A percentile compares a stretch with the other conserved stretches of the same genome.
phyloP scores from a whole-genome alignment of 257 asterid genomes.

The Nemophila menziesii region DNA sequence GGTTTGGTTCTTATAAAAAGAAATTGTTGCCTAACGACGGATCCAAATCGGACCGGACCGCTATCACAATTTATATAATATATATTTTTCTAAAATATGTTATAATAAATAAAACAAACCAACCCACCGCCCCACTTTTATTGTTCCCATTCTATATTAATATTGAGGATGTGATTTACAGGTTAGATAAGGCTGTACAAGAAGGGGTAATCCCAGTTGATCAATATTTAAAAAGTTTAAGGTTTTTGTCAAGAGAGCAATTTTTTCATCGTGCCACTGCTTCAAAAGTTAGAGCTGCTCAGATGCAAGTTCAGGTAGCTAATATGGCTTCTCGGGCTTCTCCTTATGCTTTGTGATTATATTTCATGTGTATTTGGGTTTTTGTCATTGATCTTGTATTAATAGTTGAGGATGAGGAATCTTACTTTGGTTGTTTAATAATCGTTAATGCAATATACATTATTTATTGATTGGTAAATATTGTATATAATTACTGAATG shows the following conservation, averaged over 20 bases:
- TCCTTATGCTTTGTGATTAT: conserved; percentile 36
- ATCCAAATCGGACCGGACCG: too few species aligned
- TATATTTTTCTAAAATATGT: too few species aligned
- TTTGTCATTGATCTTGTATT: too few species aligned
- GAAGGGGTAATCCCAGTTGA: conserved; percentile 78
- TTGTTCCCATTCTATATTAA: too few species aligned
- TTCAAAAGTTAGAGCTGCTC: conserved; percentile 72
- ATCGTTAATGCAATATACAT: background rate
- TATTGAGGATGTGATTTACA: conserved; percentile 69
- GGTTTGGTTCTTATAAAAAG: too few species aligned
- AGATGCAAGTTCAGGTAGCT: conserved; percentile 88
- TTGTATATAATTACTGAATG: background rate
- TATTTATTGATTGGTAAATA: background rate
- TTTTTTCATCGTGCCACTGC: conserved; percentile 76
- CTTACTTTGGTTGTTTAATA: too few species aligned
- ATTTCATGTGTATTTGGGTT: conserved; percentile 16
- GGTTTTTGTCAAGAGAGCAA: conserved; percentile 70
- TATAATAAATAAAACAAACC: too few species aligned
- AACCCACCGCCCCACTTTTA: too few species aligned
- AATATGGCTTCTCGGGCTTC: conserved; percentile 70
- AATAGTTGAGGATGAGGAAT: too few species aligned
- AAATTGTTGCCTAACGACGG: too few species aligned
- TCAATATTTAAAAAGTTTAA: conserved; percentile 73
- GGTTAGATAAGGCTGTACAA: conserved; percentile 79
- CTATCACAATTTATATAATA: too few species aligned